phyloP scores from a whole-genome alignment of 2,329 filamentous ascomycete species.

The Penicillium sp. region DNA sequence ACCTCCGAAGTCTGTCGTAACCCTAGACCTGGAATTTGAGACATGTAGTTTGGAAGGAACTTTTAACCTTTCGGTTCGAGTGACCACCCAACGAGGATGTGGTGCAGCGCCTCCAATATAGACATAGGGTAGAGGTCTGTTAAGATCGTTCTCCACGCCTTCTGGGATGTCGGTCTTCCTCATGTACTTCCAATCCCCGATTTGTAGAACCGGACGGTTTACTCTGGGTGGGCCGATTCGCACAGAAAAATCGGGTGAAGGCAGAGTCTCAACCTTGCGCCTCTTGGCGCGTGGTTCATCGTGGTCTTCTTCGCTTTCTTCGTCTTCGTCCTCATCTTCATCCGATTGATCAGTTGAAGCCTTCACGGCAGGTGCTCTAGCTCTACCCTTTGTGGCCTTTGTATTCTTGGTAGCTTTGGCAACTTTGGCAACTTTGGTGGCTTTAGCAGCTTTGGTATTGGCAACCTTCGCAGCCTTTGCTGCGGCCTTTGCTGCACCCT shows the following conservation, averaged over 20 bases:
- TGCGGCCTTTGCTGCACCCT: neutral
- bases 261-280: neutral
- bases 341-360: neutral
- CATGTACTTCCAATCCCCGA: constrained; percentile 1
- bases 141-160: neutral
- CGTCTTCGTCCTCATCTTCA: constrained; percentile 6
- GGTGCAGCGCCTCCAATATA: constrained; percentile 4
- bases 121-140: neutral
- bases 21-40: neutral
- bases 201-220: neutral
- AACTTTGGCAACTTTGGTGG: neutral
- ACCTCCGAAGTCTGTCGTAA: neutral
- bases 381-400: neutral
- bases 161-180: neutral
- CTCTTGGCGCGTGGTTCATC: neutral
- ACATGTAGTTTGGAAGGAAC: neutral
- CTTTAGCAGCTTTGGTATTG: neutral
- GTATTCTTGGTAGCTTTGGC: neutral
- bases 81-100: constrained; percentile 7
- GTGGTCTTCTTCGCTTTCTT: constrained; percentile 2
- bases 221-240: neutral
- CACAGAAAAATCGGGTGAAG: neutral
- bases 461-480: neutral
- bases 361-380: neutral
- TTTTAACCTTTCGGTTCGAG: neutral